These are phyloP conservation scores for Backusella parvicylindrica DNA, from an alignment of 192 early-diverging fungal species.

Conservation along the genomic window DNA sequence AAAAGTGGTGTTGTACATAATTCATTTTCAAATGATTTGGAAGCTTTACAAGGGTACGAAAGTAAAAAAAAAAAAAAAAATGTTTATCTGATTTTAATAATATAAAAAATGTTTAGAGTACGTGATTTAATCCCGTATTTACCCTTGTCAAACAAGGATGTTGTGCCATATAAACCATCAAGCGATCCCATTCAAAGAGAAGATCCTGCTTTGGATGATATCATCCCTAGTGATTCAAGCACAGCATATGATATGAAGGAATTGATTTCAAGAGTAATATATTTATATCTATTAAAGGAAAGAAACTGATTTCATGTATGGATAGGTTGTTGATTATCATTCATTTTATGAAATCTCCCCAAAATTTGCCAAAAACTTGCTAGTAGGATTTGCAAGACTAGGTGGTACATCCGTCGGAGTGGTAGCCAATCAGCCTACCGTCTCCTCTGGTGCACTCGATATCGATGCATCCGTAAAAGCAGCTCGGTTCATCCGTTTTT, in stretches of 20 bases:
- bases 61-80: not conserved
- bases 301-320: not conserved
- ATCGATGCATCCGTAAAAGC: constrained; percentile 96
- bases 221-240: constrained; percentile 88
- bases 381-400: constrained; percentile 86
- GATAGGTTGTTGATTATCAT: constrained; percentile 77
- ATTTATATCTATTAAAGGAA: not conserved
- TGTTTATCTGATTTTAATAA: not conserved
- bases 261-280: constrained; percentile 55
- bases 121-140: constrained; percentile 87
- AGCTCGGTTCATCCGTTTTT: constrained; percentile 93
- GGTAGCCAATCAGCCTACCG: constrained; percentile 93
- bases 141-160: constrained; percentile 79
- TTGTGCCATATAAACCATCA: constrained; percentile 58
- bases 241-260: constrained; percentile 95
- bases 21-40: constrained; percentile 93
- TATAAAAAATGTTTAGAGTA: constrained; percentile 34
- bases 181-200: constrained; percentile 63
- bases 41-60: constrained; percentile 67
- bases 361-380: constrained; percentile 90
- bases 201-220: constrained; percentile 77
- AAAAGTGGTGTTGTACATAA: constrained; percentile 91
- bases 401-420: constrained; percentile 83
- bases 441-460: constrained; percentile 93
- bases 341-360: constrained; percentile 91